Evolutionary conservation across 768 basidiomycete species (phyloP), one percentile per base, ranked within the genome.

Genomic region (Leccinum subtestaceum): DNA sequence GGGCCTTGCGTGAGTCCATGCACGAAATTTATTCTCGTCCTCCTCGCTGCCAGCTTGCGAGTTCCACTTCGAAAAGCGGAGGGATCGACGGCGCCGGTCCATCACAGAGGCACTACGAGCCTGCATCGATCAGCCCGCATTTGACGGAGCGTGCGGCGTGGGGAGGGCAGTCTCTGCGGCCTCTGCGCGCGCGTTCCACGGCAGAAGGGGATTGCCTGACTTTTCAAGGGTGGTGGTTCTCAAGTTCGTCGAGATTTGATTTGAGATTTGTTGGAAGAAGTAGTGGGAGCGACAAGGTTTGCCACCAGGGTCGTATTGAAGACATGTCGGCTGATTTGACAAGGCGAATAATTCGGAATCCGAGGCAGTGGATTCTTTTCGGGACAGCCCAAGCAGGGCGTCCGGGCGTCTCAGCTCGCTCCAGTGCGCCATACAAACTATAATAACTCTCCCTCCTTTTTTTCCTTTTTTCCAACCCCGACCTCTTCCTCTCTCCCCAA

Each of bases 291-390:
- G 64, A 67, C 64, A 69, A 69, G 62, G 61, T 65, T 74, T 73
- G 65, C 70, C 70, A 73, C 69, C 74, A 73, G 74, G 72, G 72
- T 75, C 72, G 70, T 29, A 21, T 50, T 61, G 56, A 62, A 59
- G 65, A 68, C 70, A 65, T 65, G 69, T 74, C 73, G 73, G 73
- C 73, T 71, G 69, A 66, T 60, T 63, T 63, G 61, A 68, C 76
- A 77, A 78, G 75, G 76, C 77, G 80, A 81, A 73, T 68, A 78
- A 75, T 73, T 77, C 80, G 78, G 78, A 76, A 79, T 79, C 73
- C 74, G 72, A 74, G 70, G 73, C 67, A 64, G 61, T 63, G 63
- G 60, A 55, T 68, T 66, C 61, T 60, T 64, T 66, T 65, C 60
- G 70, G 69, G n/a, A 63, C 52, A 63, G 66, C 60, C 50, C 50